Evolutionary conservation across 2,329 filamentous ascomycete species (phyloP).

Genomic region (Coniochaeta prunicola): DNA sequence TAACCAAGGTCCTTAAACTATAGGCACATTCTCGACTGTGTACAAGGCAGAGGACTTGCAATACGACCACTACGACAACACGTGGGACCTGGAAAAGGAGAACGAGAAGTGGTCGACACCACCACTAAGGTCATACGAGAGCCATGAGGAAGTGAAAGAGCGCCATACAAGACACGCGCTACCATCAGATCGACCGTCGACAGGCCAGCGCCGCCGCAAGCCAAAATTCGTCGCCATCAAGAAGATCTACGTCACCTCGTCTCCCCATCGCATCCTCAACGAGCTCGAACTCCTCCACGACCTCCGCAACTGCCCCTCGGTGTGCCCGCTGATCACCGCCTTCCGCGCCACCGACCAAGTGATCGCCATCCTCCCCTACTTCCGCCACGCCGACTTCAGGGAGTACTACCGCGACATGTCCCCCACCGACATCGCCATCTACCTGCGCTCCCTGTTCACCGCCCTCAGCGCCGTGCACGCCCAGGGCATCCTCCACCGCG

Average conservation of each 20-base stretch:
- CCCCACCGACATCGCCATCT: constrained; percentile 77
- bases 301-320: constrained; percentile 71
- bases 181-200: constrained; percentile 6
- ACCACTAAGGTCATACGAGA: constrained; percentile 46
- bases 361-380: constrained; percentile 89
- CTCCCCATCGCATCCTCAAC: constrained; percentile 86
- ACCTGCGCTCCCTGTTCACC: constrained; percentile 81
- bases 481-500: constrained; percentile 80
- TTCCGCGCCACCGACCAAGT: constrained; percentile 93
- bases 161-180: constrained; percentile 8
- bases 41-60: constrained; percentile 95
- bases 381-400: constrained; percentile 89
- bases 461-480: constrained; percentile 79
- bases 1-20: constrained; percentile 6
- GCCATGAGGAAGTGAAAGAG: constrained; percentile 16
- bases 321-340: constrained; percentile 95
- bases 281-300: constrained; percentile 91
- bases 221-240: constrained; percentile 91
- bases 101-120: constrained; percentile 62
- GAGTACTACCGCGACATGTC: constrained; percentile 90
- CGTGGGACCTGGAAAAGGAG: constrained; percentile 72
- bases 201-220: constrained; percentile 29
- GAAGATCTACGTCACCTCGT: constrained; percentile 98
- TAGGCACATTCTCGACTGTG: constrained; percentile 95
- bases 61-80: constrained; percentile 76